Evolutionary conservation across 371 early-diverging fungal genomes (phyloP).

Genomic region (Mucor piriformis): DNA sequence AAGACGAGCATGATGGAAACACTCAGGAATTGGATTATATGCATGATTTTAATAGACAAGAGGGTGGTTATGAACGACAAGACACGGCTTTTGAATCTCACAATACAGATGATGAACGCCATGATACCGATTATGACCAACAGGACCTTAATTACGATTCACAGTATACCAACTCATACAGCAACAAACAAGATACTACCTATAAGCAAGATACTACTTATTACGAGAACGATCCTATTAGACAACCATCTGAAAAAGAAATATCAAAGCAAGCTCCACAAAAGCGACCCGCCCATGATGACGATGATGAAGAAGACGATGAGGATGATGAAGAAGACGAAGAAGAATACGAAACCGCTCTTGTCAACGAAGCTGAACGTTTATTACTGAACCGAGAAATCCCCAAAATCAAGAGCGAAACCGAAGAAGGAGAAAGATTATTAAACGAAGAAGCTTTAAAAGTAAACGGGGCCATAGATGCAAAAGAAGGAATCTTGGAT

Average conservation of each 20-base stretch:
- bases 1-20: too few species aligned
- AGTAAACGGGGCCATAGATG: conserved; percentile 29
- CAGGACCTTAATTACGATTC: too few species aligned
- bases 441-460: conserved; percentile 24
- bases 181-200: too few species aligned
- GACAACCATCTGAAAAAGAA: not conserved
- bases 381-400: conserved; percentile 11
- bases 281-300: conserved; percentile 5
- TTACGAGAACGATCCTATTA: too few species aligned
- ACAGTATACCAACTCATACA: too few species aligned
- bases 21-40: too few species aligned
- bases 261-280: too few species aligned
- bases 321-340: conserved; percentile 9
- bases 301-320: conserved; percentile 8
- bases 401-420: conserved; percentile 20
- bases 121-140: not conserved
- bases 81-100: too few species aligned
- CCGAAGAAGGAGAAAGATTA: conserved; percentile 16
- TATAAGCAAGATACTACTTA: too few species aligned
- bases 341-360: conserved; percentile 14
- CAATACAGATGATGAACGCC: too few species aligned
- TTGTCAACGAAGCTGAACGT: conserved; percentile 38
- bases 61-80: too few species aligned
- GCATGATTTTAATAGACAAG: too few species aligned
- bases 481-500: conserved; percentile 16